These are phyloP conservation scores for Reticulascus tulasneorum DNA, from an alignment of 2,329 filamentous ascomycete species.

Conservation along the genomic window DNA sequence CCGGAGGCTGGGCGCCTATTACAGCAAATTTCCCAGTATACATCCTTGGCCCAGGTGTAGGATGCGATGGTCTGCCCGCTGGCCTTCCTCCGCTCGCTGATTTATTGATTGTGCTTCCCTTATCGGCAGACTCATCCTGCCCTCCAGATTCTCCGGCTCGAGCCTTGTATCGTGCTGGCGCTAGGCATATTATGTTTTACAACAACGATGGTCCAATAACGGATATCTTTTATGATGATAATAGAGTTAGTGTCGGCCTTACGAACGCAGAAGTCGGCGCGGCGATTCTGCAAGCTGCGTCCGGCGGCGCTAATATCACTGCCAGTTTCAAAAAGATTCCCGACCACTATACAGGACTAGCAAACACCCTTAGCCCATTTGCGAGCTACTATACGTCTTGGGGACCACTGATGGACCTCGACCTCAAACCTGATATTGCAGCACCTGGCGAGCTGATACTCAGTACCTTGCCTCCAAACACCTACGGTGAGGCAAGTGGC, in stretches of 20 bases:
- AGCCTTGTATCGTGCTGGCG: slow-evolving; percentile 23
- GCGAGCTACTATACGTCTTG: slow-evolving; percentile 39
- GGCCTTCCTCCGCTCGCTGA: no score
- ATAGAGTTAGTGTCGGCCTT: no score
- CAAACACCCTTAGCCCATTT: slow-evolving; percentile 3
- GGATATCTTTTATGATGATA: no score
- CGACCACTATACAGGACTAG: background rate
- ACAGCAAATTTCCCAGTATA: no score
- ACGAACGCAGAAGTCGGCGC: background rate
- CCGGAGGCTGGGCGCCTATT: no score
- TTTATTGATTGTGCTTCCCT: no score
- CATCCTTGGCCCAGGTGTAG: no score
- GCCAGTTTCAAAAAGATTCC: slow-evolving; percentile 4
- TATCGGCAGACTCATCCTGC: no score
- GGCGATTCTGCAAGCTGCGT: slow-evolving; percentile 1
- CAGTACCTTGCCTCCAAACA: slow-evolving; percentile 32
- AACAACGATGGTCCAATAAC: slow-evolving; percentile 1
- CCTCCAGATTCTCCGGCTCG: no score
- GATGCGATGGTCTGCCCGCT: no score
- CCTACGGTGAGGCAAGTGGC: slow-evolving; percentile 27
- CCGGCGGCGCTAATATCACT: slow-evolving; percentile 1
- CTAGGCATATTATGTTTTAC: slow-evolving; percentile 3
- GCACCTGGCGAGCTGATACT: slow-evolving; percentile 35
- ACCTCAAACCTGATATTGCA: slow-evolving; percentile 37
- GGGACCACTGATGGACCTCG: slow-evolving; percentile 37